These are phyloP conservation scores for Chernovozyma aurita DNA, from an alignment of 1,139 yeast species.

Conservation along the genomic window DNA sequence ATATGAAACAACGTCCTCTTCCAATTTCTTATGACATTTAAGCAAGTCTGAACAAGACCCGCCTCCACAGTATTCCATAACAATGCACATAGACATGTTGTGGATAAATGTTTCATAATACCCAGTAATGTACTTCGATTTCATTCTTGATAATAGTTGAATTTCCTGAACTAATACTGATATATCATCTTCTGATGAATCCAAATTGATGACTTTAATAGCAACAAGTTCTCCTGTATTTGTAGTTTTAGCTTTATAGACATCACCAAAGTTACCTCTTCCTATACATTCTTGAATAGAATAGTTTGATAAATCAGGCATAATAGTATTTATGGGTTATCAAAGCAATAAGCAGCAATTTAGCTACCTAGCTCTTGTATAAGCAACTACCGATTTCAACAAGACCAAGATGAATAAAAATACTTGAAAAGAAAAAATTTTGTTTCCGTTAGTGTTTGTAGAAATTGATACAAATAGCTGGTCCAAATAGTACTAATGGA, in stretches of 20 bases:
- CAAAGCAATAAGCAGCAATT: background rate
- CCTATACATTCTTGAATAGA: conserved; percentile 62
- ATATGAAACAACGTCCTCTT: conserved; percentile 55
- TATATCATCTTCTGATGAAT: conserved; percentile 70
- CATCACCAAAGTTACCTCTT: conserved; percentile 84
- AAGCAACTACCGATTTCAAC: background rate
- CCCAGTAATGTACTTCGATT: conserved; percentile 59
- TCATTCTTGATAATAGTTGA: conserved; percentile 60
- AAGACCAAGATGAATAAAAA: background rate
- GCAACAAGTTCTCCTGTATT: conserved; percentile 52
- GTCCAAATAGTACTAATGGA: too few species aligned
- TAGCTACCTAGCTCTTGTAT: background rate
- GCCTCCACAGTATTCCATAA: conserved; percentile 92
- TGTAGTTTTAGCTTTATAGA: conserved; percentile 54
- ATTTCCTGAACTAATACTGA: conserved; percentile 69
- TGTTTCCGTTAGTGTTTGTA: background rate
- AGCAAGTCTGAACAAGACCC: conserved; percentile 82
- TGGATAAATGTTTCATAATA: conserved; percentile 61
- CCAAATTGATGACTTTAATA: conserved; percentile 72
- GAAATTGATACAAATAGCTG: background rate
- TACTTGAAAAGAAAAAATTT: background rate
- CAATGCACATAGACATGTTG: conserved; percentile 74
- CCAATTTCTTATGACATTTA: conserved; percentile 45
- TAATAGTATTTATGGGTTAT: too few species aligned
- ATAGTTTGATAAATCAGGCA: conserved; percentile 17